Base-by-base conservation (phyloP, 805 yeast genomes). In the Yarrowia divulgata region DNA sequence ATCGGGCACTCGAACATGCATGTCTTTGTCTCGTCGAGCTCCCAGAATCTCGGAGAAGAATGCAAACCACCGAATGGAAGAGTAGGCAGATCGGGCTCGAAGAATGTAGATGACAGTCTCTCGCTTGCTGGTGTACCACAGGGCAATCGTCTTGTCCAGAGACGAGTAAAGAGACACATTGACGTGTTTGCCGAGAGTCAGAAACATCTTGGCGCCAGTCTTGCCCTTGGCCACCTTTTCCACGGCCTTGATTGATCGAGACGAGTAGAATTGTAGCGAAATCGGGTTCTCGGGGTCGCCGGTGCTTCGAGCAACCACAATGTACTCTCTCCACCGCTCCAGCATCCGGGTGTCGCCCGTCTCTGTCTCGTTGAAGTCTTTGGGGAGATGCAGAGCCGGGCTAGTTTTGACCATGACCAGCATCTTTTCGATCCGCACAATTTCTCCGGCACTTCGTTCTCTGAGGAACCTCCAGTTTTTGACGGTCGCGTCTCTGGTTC, bases 291-390 rank as follows among this genome's bases (percentile, higher is more conserved):
- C 81, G 0, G 74, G 60, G 69, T 82, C 78, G 16, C 85, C 87
- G 0, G 90, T 86, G n/a, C 85, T 83, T 70, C 94, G 80, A 0
- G 89, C 88, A 1, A 90, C 91, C 2, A 90, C 89, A 35, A 87
- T 79, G 75, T 87, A 91, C 75, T 93, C 97, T 71, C 84, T 86
- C 95, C 97, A 92, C 60, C 92, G 79, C 69, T 90, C 93, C 10
- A 82, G 71, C 0, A 90, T 83, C 67, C 89, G 78, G 0, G 90
- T 81, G 49, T 85, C 86, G 34, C 82, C 80, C 0, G 83, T 79
- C 69, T 85, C 87, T 10, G 78, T 75, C 70, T 88, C 91, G 14
- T 83, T 81, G 70, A 84, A 82, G 13, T 77, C 72, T 0, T 74
- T 71, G 6, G 81, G 77, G 13, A 82, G 75, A 40, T 74, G 74